A percentile compares a stretch with the other conserved stretches of the same genome.
These are phyloP conservation scores for Fusarium aywerte DNA, from an alignment of 2,329 filamentous ascomycete species.

Conservation along the genomic window DNA sequence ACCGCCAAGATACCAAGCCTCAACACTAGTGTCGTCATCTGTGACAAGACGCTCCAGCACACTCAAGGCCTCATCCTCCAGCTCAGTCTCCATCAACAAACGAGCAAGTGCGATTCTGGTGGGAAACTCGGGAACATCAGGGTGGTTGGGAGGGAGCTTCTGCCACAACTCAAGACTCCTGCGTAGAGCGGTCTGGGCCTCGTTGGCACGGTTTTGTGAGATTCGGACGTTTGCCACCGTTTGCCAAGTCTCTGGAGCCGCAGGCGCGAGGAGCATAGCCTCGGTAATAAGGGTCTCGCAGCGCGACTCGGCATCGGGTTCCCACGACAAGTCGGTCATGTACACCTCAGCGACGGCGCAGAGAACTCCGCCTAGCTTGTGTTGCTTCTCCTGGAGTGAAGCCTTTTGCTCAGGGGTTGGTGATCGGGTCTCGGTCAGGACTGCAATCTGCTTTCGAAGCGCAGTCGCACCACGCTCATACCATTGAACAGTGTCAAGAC, in stretches of 20 bases:
- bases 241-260: conserved; percentile 89
- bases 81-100: conserved; percentile 87
- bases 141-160: conserved; percentile 76
- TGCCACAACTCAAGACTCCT: conserved; percentile 87
- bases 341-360: conserved; percentile 97
- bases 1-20: conserved; percentile 96
- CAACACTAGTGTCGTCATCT: conserved; percentile 94
- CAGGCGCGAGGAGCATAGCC: conserved; percentile 84
- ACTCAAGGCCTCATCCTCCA: conserved; percentile 85
- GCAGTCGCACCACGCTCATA: conserved; percentile 77
- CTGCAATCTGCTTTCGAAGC: conserved; percentile 76
- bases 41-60: conserved; percentile 85
- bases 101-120: conserved; percentile 85
- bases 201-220: conserved; percentile 81
- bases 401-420: conserved; percentile 55
- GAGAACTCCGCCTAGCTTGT: conserved; percentile 87
- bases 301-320: conserved; percentile 86
- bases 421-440: conserved; percentile 61
- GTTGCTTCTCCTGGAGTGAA: conserved; percentile 73
- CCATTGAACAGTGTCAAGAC: conserved; percentile 72
- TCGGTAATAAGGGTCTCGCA: conserved; percentile 93
- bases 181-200: conserved; percentile 81
- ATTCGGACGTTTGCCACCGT: conserved; percentile 94
- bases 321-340: conserved; percentile 97
- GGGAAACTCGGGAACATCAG: conserved; percentile 83